Evolutionary conservation across 129 eudicot species (phyloP).

Genomic region (Erigeron canadensis): DNA sequence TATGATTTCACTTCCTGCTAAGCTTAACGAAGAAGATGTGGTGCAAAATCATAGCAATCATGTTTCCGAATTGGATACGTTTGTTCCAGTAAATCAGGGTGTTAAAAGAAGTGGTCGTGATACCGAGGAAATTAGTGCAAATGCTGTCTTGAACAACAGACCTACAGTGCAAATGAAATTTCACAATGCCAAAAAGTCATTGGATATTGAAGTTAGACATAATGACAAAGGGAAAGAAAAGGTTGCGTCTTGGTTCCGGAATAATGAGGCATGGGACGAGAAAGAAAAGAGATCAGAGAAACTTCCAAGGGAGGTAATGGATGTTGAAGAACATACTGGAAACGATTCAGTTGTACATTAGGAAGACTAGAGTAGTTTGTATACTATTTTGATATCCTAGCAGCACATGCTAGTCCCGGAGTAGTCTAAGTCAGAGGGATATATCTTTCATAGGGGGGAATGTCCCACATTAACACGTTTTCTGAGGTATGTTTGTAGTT

Average conservation of each 20-base stretch:
- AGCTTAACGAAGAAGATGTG: slow-evolving; percentile 36
- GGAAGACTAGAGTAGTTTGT: slow-evolving; percentile 58
- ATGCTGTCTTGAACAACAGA: slow-evolving; percentile 37
- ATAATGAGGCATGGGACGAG: slow-evolving; percentile 43
- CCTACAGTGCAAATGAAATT: slow-evolving; percentile 51
- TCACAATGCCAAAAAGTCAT: slow-evolving; percentile 35
- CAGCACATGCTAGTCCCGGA: slow-evolving; percentile 50
- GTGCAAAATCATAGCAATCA: slow-evolving; percentile 39
- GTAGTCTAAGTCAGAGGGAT: slow-evolving; percentile 49
- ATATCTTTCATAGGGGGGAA: slow-evolving; percentile 41
- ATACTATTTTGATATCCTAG: slow-evolving; percentile 59
- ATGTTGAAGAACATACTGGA: slow-evolving; percentile 46
- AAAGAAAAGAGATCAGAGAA: slow-evolving; percentile 59
- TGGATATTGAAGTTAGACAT: slow-evolving; percentile 20
- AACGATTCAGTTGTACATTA: slow-evolving; percentile 65
- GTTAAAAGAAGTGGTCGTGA: slow-evolving; percentile 25
- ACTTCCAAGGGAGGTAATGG: slow-evolving; percentile 50
- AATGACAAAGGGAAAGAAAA: slow-evolving; percentile 28
- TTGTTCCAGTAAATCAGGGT: slow-evolving; percentile 29
- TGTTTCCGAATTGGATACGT: slow-evolving; percentile 42
- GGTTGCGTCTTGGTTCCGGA: slow-evolving; percentile 42
- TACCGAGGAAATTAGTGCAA: slow-evolving; percentile 32
- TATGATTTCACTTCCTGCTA: slow-evolving; percentile 43
- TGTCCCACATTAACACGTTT: slow-evolving; percentile 50
- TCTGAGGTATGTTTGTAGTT: slow-evolving; percentile 75